Percentiles rank a stretch among this genome's conserved stretches.
Evolutionary conservation across 768 basidiomycete genomes (phyloP).

Genomic region (Leucocoprinus birnbaumii): DNA sequence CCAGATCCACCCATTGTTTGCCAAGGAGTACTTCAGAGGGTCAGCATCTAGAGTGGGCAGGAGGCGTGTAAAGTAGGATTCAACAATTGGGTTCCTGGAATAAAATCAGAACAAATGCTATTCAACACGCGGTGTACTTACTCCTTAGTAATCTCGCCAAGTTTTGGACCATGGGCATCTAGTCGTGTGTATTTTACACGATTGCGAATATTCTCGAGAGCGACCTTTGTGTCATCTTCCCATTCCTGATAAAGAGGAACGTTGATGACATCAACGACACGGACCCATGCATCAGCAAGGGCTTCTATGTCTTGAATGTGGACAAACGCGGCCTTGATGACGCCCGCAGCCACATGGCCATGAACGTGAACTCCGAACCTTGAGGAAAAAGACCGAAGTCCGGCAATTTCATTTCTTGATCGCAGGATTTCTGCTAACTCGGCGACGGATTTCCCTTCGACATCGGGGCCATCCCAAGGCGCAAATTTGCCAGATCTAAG

Average conservation of each 20-base stretch:
- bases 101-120: not conserved
- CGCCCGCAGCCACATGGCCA: conserved; percentile 62
- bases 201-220: conserved; percentile 71
- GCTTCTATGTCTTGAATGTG: conserved; percentile 45
- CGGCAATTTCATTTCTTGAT: conserved; percentile 49
- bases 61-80: conserved; percentile 90
- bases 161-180: conserved; percentile 78
- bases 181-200: conserved; percentile 79
- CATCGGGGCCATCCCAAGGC: conserved; percentile 59
- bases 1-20: conserved; percentile 99
- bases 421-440: conserved; percentile 69
- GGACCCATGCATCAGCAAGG: conserved; percentile 70
- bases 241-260: conserved; percentile 85
- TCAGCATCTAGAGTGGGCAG: conserved; percentile 37
- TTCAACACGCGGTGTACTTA: conserved; percentile 31
- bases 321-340: conserved; percentile 67
- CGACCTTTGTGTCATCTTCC: conserved; percentile 76
- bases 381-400: conserved; percentile 56
- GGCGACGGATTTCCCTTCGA: conserved; percentile 55
- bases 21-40: conserved; percentile 70
- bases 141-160: conserved; percentile 76
- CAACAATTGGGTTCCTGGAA: conserved; percentile 77
- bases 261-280: conserved; percentile 83
- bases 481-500: conserved; percentile 44
- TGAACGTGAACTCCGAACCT: conserved; percentile 70